Evolutionary conservation across 2,329 filamentous ascomycete genomes (phyloP), one percentile per base, ranked within the genome.

Genomic region (Orbilia blumenaviensis): DNA sequence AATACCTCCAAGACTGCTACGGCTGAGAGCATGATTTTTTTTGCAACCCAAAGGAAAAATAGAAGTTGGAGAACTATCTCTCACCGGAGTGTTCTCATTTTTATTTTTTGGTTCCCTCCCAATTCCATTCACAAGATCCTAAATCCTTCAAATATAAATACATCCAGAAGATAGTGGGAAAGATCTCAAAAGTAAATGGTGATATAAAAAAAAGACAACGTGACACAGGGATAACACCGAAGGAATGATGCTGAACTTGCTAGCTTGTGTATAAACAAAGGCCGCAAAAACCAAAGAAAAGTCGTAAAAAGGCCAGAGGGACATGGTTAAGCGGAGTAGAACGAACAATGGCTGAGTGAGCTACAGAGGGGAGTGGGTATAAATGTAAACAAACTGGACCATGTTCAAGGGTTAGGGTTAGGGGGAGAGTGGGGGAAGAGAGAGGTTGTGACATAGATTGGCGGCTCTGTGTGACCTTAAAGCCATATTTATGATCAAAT

Each of bases 231-330:
- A 21, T 58, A 76, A 68, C 71, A 68, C 71, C 71, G 46, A 68
- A 68, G 23, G 29, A n/a, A 64, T 63, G 54, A 64, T 68, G 71
- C 56, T 74, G 23, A 66, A 74, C 69, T 60, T 67, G 69, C 69
- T 67, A 60, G 63, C 29, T 58, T 44, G 60, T 60, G 41, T 48
- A 42, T 44, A 48, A 48, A 56, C 44, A 56, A 48, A 16, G 34
- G 54, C 42, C 14, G 62, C 61, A 61, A n/a, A 12, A 42, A 41
- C n/a, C 29, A 46, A 34, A 32, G n/a, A 48, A 36, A 52, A 25
- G 44, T 71, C 46, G 25, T 48, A 60, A 72, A 34, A 32, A 18
- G 58, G 48, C 36, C 41, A 14, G 23, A 23, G 36, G 18, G 16
- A 56, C 38, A 36, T 56, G 52, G 52, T 18, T 56, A 36, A 56